Base-by-base conservation (phyloP, 371 early-diverging fungal species). In the Mortierella polycephala region DNA sequence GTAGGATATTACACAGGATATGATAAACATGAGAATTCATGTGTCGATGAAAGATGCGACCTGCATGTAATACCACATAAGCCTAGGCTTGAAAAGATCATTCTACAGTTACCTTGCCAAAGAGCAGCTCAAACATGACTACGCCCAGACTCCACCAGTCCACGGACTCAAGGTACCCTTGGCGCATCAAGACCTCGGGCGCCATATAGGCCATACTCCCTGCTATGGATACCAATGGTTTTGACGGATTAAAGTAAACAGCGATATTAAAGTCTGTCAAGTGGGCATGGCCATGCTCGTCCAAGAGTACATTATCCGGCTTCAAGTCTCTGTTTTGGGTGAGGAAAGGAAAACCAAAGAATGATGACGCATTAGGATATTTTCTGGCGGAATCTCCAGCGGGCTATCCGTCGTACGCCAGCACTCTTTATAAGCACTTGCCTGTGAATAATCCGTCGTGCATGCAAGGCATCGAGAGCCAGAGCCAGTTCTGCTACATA, bases 71-170 rank as follows among this genome's bases (percentile, higher is more conserved):
- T 30, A 30, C 30, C 30, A 30, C 30, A 30, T 30, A 30, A 30
- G 30, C 46, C 46, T 46, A 16, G 5, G 6, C 46, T 2, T 46
- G 13, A 46, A 16, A 2, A 46, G 5, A 46, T 46, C 46, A 46
- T 46, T 5, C 46, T 46, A 1, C 2, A 16, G 6, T 21, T 85
- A 89, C 90, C 84, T 83, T 89, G 54, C 93, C 93, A 83, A 89
- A 91, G 20, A 91, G 60, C 39, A 93, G 81, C 81, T 96, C 96
- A 81, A 91, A 97, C 51, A 92, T 82, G n/a, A 94, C 84, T 37
- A 97, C 89, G 8, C 96, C 98, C 21, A 96, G 70, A 57, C 91
- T 87, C 97, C 97, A 98, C 93, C 96, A 95, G 81, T 98, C 95
- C 0, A 93, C 90, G 0, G 91, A 86, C n/a, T 83, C 71, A 46